A percentile compares a stretch with the other conserved stretches of the same genome.
Evolutionary conservation across 495 filamentous ascomycete species (phyloP).

Genomic region (Hapsidospora chrysogenum): DNA sequence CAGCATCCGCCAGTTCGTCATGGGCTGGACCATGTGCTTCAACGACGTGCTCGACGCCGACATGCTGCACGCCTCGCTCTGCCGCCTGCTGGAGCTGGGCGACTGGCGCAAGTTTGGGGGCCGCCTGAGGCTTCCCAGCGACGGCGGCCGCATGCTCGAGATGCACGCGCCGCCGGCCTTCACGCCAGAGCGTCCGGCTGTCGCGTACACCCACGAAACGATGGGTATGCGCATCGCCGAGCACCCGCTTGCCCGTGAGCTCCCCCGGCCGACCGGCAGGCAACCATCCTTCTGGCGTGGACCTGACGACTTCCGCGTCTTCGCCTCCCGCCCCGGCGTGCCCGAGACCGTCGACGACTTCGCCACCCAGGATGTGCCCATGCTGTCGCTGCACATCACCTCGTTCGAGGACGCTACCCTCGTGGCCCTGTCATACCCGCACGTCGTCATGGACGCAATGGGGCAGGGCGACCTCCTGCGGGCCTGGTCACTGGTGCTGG

Average conservation of each 20-base stretch:
- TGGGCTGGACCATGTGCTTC: constrained; percentile 19
- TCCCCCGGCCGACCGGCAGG: constrained; percentile 11
- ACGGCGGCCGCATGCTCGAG: constrained; percentile 20
- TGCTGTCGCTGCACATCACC: constrained; percentile 27
- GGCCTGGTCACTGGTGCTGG: constrained; percentile 19
- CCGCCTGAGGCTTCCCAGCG: constrained; percentile 14
- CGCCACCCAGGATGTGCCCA: constrained; percentile 20
- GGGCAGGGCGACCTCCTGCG: constrained; percentile 16
- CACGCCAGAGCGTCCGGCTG: constrained; percentile 16
- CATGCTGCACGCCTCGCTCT: constrained; percentile 19
- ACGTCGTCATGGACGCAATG: constrained; percentile 30
- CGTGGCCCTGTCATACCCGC: constrained; percentile 25
- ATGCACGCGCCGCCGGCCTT: constrained; percentile 28
- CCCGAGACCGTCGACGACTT: constrained; percentile 21
- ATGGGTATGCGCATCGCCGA: constrained; percentile 14
- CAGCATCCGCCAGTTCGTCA: constrained; percentile 10
- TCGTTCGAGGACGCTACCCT: constrained; percentile 30
- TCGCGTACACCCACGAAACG: constrained; percentile 17
- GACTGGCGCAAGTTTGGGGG: constrained; percentile 30
- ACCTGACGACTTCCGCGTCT: constrained; percentile 11
- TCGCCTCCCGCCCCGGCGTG: constrained; percentile 6
- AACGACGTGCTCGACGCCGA: constrained; percentile 28
- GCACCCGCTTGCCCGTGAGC: constrained; percentile 14
- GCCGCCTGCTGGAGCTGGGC: constrained; percentile 16
- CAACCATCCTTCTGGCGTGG: constrained; percentile 14